phyloP scores from a whole-genome alignment of 495 filamentous ascomycete species.

The Eremomyces bilateralis region DNA sequence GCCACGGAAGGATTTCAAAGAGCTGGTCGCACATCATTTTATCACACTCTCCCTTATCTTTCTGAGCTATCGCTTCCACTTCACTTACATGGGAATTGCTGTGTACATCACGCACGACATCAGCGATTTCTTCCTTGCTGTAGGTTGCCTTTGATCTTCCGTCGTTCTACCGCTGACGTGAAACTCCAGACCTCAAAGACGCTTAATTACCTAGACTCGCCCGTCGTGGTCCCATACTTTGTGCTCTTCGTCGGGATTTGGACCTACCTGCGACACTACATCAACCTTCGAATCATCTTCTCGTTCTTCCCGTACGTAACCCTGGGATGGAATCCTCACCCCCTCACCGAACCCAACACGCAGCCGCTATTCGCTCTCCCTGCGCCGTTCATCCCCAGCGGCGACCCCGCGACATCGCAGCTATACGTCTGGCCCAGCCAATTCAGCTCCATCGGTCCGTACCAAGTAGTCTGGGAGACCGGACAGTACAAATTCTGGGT shows the following conservation, averaged over 20 bases:
- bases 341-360: no score
- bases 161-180: not conserved
- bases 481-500: slow-evolving; percentile 24
- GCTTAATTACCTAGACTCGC: slow-evolving; percentile 74
- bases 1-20: slow-evolving; percentile 87
- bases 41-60: slow-evolving; percentile 76
- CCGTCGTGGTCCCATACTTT: slow-evolving; percentile 64
- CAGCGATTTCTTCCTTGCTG: slow-evolving; percentile 89
- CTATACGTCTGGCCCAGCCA: slow-evolving; percentile 28
- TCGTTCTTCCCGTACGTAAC: slow-evolving; percentile 31
- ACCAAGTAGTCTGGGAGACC: slow-evolving; percentile 18
- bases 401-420: not conserved
- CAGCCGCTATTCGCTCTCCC: no score
- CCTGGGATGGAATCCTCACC: no score
- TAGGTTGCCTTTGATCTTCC: slow-evolving; percentile 25
- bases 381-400: not conserved
- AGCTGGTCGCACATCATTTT: slow-evolving; percentile 85
- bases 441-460: slow-evolving; percentile 76
- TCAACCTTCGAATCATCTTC: slow-evolving; percentile 76
- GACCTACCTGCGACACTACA: slow-evolving; percentile 80
- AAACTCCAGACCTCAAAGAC: slow-evolving; percentile 60
- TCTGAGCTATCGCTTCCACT: slow-evolving; percentile 90
- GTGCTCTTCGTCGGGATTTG: slow-evolving; percentile 61
- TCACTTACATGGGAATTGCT: slow-evolving; percentile 90
- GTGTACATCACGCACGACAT: slow-evolving; percentile 96